Base-by-base conservation (phyloP, 345 rosid species). In the Rhizophora apiculata region DNA sequence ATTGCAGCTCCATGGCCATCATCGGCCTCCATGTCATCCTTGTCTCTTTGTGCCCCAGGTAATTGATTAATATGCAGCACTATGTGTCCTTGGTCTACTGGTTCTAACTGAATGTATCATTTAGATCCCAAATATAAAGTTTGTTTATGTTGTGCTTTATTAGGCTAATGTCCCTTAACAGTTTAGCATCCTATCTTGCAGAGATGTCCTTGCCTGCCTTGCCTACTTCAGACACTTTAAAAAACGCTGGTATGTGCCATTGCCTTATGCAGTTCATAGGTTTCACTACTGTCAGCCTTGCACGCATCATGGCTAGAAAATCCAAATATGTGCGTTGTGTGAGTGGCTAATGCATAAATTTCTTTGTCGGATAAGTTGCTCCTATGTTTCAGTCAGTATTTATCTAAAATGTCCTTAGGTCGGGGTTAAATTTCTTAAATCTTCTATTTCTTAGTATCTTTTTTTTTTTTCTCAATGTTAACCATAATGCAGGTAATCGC, bases 141-240 rank as follows among this genome's bases (percentile, higher is more conserved):
- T 24, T 9, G 20, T n/a, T 30, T 59, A 43, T 48, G 63, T 26
- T 24, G 56, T 20, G 68, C 43, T 26, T 18, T 65, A 72, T 29
- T 51, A 48, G 1, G 26, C n/a, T 64, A 36, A 15, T 66, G 48
- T 55, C 52, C 54, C 37, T 8, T 66, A 37, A 71, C 46, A 26
- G 32, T 20, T 68, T 30, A 1, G 34, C 4, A 61, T 29, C 43
- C 62, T 18, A 59, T 78, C 55, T 66, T 82, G 86, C 90, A 95
- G 99, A 95, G 83, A 91, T 95, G 97, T 89, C 99, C 11, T 78
- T 95, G 77, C 99, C 99, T 73, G 97, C 97, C 71, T 76, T 95
- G 69, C 99, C 97, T 64, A 92, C 90, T 54, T 89, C 96, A 2
- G 84, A 89, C 77, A 89, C 85, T 8, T 73, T 82, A 66, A 89